Evolutionary conservation across 129 eudicot species (phyloP), one percentile per base, ranked within the genome.

Genomic region (Centrapalus pauciflorus): DNA sequence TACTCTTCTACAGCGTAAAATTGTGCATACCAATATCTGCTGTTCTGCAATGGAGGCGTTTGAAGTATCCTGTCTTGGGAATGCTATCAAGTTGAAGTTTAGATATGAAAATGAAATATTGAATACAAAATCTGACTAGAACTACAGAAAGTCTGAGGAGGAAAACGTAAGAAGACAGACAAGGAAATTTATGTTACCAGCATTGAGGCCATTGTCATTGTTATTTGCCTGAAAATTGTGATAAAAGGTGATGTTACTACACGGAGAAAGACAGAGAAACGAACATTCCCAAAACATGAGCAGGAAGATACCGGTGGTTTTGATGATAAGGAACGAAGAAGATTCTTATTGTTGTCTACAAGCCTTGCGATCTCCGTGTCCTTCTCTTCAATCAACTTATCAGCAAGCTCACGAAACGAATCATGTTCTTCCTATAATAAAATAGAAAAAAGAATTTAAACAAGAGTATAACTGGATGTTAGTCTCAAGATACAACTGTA

Each of bases 371-470:
- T 86, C 80, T 94, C 97, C 54, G 55, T 77, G 77, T 94, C 99
- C 79, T 94, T 94, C 71, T 89, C 99, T 76, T 87, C 99, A 59
- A 94, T 79, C 78, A 94, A 78, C 78, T 85, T 86, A 83, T 94
- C 99, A 69, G 97, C 99, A 73, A 94, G 99, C 75, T 94, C 95
- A 50, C 90, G 97, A 51, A 94, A 94, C n/a, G 99, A 76, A 61
- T 70, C 81, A 72, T 89, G 99, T 82, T 94, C 99, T 66, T 94
- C 99, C 99, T 94, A 57, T 57, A 69, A 55, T 61, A 67, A 69
- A 56, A 66, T 2, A 56, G 1, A 23, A 70, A 79, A n/a, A 66
- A 34, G 6, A 25, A 55, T 9, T 54, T 45, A 9, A 66, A 57
- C 61, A 57, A 49, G 30, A 63, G 12, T 5, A 19, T 4, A 28